These are phyloP conservation scores for Scutellaria baicalensis DNA, from an alignment of 257 asterid genomes.

Conservation along the genomic window DNA sequence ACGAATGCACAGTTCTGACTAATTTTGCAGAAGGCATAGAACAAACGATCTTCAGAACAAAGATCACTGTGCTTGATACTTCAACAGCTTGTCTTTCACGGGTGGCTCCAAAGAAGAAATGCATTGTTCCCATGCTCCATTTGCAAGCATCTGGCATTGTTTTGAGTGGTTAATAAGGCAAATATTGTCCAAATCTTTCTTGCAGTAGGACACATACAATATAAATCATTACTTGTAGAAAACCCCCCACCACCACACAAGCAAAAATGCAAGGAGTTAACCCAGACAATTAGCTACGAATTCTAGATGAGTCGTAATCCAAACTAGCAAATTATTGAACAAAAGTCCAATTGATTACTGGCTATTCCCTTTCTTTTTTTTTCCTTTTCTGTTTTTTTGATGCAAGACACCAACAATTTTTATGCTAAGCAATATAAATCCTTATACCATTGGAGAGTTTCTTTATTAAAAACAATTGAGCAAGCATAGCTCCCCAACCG, in stretches of 20 bases:
- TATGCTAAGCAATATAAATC: not conserved
- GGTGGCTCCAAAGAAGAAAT: conserved; percentile 78
- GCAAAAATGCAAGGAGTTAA: not conserved
- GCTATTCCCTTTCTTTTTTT: not conserved
- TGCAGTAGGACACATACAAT: not conserved
- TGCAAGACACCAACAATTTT: not conserved
- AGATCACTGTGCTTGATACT: conserved; percentile 42
- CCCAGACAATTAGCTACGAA: not conserved
- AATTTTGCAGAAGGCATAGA: not conserved
- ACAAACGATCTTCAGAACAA: not conserved
- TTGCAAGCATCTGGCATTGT: conserved; percentile 65
- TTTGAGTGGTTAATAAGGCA: not conserved
- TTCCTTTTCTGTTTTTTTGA: not conserved
- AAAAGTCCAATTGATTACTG: not conserved
- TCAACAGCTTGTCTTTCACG: conserved; percentile 55
- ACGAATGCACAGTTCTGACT: conserved; percentile 2
- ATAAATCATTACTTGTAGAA: not conserved
- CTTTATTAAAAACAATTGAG: not conserved
- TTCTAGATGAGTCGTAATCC: not conserved
- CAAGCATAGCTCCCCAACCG: not conserved
- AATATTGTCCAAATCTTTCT: not conserved
- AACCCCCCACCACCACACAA: not conserved
- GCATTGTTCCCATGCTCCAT: conserved; percentile 89
- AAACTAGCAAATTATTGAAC: not conserved
- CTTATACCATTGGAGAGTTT: not conserved